Evolutionary conservation across 2,329 filamentous ascomycete genomes (phyloP), one percentile per base, ranked within the genome.

Genomic region (Xylariaceae sp.): DNA sequence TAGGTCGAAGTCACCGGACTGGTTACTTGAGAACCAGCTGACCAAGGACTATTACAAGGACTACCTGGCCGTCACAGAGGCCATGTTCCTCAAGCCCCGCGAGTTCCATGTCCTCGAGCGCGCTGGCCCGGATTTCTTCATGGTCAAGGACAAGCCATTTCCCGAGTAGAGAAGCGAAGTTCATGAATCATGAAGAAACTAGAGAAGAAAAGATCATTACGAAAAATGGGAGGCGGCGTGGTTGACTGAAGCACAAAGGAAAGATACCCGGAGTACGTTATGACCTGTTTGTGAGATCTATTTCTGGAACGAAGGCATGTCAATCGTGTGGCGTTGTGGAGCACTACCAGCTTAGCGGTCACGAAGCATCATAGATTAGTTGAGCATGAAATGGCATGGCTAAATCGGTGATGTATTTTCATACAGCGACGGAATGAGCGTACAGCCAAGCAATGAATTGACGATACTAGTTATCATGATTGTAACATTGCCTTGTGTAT

Each of bases 21-120:
- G 64, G 60, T 60, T 67, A 10, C 44, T 54, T 6, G 52, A 50
- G 63, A 47, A 58, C 12, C 66, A 68, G 61, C 39, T 67, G n/a
- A 63, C 54, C 10, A 71, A 70, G 52, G 55, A 62, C 2, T 72
- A 72, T 46, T 71, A 71, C 48, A 61, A 64, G 35, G 65, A 67
- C 17, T 71, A 71, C 47, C 48, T 69, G 2, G 62, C 57, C 12
- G 52, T 57, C 6, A 71, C 69, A 10, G 60, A 65, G 56, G 59
- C 64, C 11, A 61, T 72, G 62, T 70, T 64, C 47, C 44, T 67
- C 32, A 71, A 70, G 51, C 64, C 66, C 1, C 57, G 66, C 23
- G 63, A 69, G 43, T 55, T 59, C 19, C 60, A 58, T 39, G 38
- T 68, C 29, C 47, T 57, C 1, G 51, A 62, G 10, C 53, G 50